Evolutionary conservation across 2,329 filamentous ascomycete species (phyloP), one percentile per base, ranked within the genome.

Genomic region (Trichoderma aggressivum): DNA sequence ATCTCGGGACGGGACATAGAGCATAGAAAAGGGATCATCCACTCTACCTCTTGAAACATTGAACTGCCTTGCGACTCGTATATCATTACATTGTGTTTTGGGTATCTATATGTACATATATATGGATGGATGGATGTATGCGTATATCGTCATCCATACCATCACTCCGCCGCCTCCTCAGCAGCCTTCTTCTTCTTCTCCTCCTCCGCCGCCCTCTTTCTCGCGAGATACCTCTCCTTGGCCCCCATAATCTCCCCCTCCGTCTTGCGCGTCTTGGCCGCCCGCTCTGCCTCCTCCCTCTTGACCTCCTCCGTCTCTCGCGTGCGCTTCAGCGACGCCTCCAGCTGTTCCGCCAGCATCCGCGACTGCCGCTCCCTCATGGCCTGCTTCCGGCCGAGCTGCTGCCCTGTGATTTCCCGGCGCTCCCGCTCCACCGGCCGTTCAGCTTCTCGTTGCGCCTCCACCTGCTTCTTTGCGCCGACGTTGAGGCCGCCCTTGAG

Each of bases 271-370:
- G 90, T 92, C 86, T 95, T 96, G 43, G 88, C 84, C 18, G 88
- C 87, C 71, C 89, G 86, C 80, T 93, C 90, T 24, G 90, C 77
- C 73, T 88, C 86, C 74, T 83, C 82, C 75, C 89, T 87, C 76
- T 92, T 89, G 71, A 91, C 88, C 61, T 91, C 91, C 72, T 83
- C 81, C 71, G 92, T 90, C 73, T 94, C 91, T 12, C 91, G 83
- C 53, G 89, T 88, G 67, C 92, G 85, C 83, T 95, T 95, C 26
- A 91, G 86, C 43, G 89, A 86, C 77, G 91, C 87, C 76, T 91
- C 92, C 18, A 96, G 84, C 80, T 96, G 93, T 77, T 90, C 88
- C 75, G 92, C 92, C 73, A 96, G 84, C 92, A 95, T 93, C 71
- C 88, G 87, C 7, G 90, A 91, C 82, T 96, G 93, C 53, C 92